Conservation (phyloP, 768 basidiomycete species). For the Phlegmacium glaucopus region DNA sequence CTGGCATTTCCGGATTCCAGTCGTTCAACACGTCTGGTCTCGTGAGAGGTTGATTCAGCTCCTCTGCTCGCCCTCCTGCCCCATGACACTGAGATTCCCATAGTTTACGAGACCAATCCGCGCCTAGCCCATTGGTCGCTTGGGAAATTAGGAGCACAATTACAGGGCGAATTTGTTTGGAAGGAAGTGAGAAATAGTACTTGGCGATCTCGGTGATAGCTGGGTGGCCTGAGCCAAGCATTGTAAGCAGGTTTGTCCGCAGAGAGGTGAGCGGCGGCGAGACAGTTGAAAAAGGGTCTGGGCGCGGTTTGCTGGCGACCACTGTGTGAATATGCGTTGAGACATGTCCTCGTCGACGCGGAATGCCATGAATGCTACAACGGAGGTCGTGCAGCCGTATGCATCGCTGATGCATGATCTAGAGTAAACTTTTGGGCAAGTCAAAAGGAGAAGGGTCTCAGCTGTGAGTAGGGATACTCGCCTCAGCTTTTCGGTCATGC, state of each 20-base stretch:
- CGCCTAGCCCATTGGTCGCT: constrained; percentile 87
- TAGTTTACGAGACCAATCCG: constrained; percentile 52
- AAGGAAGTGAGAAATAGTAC: constrained; percentile 89
- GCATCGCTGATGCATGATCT: too few relatives aligned
- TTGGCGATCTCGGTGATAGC: constrained; percentile 80
- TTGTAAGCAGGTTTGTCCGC: constrained; percentile 61
- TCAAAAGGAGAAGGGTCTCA: too few relatives aligned
- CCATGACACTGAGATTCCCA: constrained; percentile 52
- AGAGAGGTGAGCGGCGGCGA: constrained; percentile 66
- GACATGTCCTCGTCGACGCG: too few relatives aligned
- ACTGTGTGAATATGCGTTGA: too few relatives aligned
- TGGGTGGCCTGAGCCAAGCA: constrained; percentile 83
- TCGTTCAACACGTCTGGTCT: constrained; percentile 80
- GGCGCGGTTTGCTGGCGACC: constrained; percentile 11
- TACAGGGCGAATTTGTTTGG: constrained; percentile 87
- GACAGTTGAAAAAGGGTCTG: constrained; percentile 77
- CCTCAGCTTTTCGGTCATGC: too few relatives aligned
- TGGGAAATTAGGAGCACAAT: constrained; percentile 83
- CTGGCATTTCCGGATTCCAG: constrained; percentile 78
- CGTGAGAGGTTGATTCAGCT: constrained; percentile 71
- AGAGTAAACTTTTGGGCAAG: too few relatives aligned
- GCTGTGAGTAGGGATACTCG: too few relatives aligned
- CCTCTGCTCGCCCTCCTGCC: constrained; percentile 46
- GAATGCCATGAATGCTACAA: too few relatives aligned
- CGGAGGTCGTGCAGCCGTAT: too few relatives aligned